A percentile compares a stretch with the other conserved stretches of the same genome.
Conservation (phyloP, 2,329 filamentous ascomycete genomes). For the Penicillium occitanis region DNA sequence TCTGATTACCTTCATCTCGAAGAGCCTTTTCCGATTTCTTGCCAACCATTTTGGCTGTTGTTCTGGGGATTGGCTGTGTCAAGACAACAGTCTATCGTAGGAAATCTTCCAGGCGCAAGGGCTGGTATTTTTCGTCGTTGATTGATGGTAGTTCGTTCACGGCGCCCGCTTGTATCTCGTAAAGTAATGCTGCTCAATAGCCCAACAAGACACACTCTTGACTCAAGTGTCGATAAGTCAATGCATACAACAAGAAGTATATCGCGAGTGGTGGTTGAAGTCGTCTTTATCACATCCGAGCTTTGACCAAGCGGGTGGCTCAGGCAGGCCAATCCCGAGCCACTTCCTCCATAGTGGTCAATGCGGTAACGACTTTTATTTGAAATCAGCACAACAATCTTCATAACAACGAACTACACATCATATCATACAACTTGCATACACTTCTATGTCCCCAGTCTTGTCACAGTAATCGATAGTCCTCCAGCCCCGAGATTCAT, state of each 20-base stretch:
- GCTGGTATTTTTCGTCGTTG: background rate
- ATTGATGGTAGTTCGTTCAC: background rate
- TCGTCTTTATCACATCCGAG: constrained; percentile 19
- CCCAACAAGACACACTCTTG: background rate
- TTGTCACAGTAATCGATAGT: background rate
- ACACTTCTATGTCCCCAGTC: background rate
- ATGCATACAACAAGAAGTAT: background rate
- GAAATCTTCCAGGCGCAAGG: background rate
- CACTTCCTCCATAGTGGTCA: constrained; percentile 7
- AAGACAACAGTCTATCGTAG: background rate
- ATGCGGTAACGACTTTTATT: constrained; percentile 20
- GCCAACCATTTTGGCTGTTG: constrained; percentile 56
- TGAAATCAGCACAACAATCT: constrained; percentile 3
- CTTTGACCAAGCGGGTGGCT: constrained; percentile 31
- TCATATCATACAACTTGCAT: background rate
- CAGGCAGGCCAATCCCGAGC: constrained; percentile 17
- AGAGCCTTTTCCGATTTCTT: constrained; percentile 65
- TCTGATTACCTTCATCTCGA: constrained; percentile 55
- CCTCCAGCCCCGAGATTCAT: background rate
- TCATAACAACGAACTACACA: background rate
- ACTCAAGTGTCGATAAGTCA: background rate
- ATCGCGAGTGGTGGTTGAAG: background rate
- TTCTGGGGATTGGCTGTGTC: too few relatives aligned
- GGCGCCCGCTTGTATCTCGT: background rate
- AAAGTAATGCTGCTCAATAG: background rate